Evolutionary conservation across 208 protist genomes (phyloP), one percentile per base, ranked within the genome.

Genomic region (Leishmania mexicana): DNA sequence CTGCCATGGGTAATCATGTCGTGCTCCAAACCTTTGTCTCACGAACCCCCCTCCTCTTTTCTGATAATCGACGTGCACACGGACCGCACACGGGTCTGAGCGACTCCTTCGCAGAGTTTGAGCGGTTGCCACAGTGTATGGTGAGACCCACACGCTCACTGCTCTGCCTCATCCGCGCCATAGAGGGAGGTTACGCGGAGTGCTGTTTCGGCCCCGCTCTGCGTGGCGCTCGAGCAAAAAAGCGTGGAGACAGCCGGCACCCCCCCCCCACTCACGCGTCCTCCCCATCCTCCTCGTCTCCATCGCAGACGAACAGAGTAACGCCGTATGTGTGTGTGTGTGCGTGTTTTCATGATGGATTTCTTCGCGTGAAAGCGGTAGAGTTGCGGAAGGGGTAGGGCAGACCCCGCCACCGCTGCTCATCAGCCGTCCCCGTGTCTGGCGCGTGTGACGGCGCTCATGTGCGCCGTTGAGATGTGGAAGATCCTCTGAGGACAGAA

Each of bases 391-490:
- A 68, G 31, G 62, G 62, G 31, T 28, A 35, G 15, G 31, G 62
- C 31, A 68, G 31, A 40, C 58, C n/a, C 45, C 1, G 62, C 62
- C 31, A 68, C 13, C 4, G 3, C 4, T 68, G 28, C 62, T 35
- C 15, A 11, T 68, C 62, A 38, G 31, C 19, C 70, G 54, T 13
- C 49, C 47, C 54, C 45, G 47, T 90, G 89, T 73, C 51, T 87
- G 76, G 75, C 75, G 4, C 53, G 57, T 17, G 62, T 17, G 62
- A 49, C 83, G 53, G 78, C 81, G 53, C 73, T 90, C 8, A 90
- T 90, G 84, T 87, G 86, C 76, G 78, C 47, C 0, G 89, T 84
- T 7, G 84, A 92, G 68, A 87, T 84, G 84, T 92, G 86, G 81
- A 84, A 90, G 67, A 78, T 92, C n/a, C 58, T 85, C 6, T 90